Percentiles rank a stretch among this genome's conserved stretches.
These are phyloP conservation scores for Mortierella sp. DNA, from an alignment of 371 early-diverging fungal genomes.

Conservation along the genomic window DNA sequence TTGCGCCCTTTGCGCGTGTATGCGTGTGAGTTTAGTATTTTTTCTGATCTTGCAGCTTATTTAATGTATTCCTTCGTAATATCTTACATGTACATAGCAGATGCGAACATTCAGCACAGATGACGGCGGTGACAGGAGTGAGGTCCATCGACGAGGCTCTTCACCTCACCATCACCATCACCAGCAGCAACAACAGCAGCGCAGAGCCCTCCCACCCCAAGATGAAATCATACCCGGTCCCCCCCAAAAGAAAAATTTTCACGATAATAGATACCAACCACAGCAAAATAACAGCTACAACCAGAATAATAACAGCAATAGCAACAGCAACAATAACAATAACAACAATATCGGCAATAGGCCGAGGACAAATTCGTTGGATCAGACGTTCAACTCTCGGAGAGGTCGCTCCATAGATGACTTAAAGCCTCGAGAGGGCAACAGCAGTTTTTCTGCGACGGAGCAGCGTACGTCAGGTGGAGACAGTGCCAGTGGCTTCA, in stretches of 20 bases:
- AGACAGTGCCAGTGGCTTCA: background rate
- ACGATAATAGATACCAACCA: background rate
- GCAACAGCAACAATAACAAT: slow-evolving; percentile 8
- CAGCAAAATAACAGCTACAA: slow-evolving; percentile 1
- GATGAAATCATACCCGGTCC: slow-evolving; percentile 2
- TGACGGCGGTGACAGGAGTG: background rate
- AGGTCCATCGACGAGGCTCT: background rate
- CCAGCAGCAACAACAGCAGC: slow-evolving; percentile 12
- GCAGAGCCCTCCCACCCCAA: slow-evolving; percentile 17
- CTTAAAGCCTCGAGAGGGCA: background rate
- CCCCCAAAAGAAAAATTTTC: background rate
- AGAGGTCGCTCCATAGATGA: background rate
- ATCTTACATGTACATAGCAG: background rate
- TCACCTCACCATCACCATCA: background rate
- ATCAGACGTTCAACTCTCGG: background rate
- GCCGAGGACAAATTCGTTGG: slow-evolving; percentile 8
- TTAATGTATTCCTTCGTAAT: background rate
- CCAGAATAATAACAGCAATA: background rate
- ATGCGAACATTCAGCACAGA: slow-evolving; percentile 17
- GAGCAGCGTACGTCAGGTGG: background rate
- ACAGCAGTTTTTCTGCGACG: background rate
- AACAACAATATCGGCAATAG: background rate
- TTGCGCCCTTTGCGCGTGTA: too few species aligned
- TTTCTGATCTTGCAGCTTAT: background rate
- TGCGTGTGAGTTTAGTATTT: background rate